Evolutionary conservation across 176 grass and related monocot genomes (phyloP), one percentile per base, ranked within the genome.

Genomic region (Oryza punctata): DNA sequence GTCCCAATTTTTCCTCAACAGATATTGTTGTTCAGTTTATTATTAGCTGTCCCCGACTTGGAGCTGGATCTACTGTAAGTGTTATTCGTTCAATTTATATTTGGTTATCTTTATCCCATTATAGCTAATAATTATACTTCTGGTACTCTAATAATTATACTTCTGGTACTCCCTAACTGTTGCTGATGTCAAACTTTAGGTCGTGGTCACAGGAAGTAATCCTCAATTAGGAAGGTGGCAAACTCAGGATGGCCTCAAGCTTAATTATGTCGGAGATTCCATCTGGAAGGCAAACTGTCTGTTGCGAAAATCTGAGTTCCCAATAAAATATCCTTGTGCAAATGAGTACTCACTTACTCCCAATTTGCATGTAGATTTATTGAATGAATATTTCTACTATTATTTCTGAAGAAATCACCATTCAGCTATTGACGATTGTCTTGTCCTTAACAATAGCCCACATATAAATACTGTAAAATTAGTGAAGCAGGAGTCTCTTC

Each of bases 401-500:
- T 82, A 35, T 82, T 78, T 52, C 23, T 79, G 6, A 49, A 83
- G 19, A 29, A 29, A n/a, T 54, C 33, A 60, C 75, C 10, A 47
- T 85, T 74, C 52, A 32, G 11, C 47, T 69, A 28, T 43, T 49
- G 33, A 67, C 38, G 25, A 60, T 49, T 80, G 46, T 81, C 40
- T 77, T 80, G 26, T 81, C 80, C 81, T 96, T 99, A 96, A 94
- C 81, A 90, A 59, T 44, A 81, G 65, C 82, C 63, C 84, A 99
- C 96, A 73, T 96, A 99, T 66, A 99, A 96, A 87, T 99, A 99
- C 75, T 94, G 87, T 75, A 89, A 92, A 92, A 88, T 92, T 88
- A 82, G 77, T 67, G 70, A 90, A 96, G 63, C 38, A 38, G 83
- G 76, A 73, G 54, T 28, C 18, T 71, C 89, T 83, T 73, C 85